Evolutionary conservation across 768 basidiomycete genomes (phyloP).

Genomic region (Tricholoma furcatifolium): DNA sequence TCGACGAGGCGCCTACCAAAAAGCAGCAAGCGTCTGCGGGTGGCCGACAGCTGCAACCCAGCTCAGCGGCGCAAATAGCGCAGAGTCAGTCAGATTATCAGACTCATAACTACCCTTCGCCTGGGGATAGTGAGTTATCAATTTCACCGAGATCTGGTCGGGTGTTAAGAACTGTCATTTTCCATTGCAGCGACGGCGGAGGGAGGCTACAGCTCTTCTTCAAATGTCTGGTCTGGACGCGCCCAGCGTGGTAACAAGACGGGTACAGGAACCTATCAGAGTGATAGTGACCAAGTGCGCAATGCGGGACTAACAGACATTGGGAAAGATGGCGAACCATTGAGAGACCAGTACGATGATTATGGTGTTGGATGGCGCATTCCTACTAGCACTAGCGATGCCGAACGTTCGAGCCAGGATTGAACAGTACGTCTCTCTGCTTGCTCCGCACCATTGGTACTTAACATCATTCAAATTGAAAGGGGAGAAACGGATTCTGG

Average conservation of each 20-base stretch:
- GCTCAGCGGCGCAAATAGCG: not conserved
- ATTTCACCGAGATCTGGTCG: not conserved
- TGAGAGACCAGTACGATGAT: constrained; percentile 18
- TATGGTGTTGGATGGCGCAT: constrained; percentile 4
- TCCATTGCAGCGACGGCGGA: constrained; percentile 20
- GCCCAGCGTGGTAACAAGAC: constrained; percentile 23
- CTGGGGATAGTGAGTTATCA: constrained; percentile 11
- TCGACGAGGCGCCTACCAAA: constrained; percentile 4
- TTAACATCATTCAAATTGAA: no score
- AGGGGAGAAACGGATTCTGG: no score
- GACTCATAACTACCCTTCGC: constrained; percentile 16
- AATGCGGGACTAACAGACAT: constrained; percentile 19
- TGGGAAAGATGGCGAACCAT: constrained; percentile 15
- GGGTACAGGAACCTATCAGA: constrained; percentile 8
- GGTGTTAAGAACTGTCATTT: not conserved
- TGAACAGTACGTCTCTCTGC: no score
- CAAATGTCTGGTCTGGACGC: constrained; percentile 25
- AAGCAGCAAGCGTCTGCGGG: not conserved
- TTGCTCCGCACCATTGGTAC: no score
- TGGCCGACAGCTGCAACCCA: not conserved
- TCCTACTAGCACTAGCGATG: no score
- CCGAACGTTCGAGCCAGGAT: no score
- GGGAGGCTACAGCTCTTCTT: constrained; percentile 23
- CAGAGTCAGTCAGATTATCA: constrained; percentile 6
- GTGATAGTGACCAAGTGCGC: not conserved